Evolutionary conservation across 805 yeast species (phyloP).

Genomic region (Pichia phayaonensis): DNA sequence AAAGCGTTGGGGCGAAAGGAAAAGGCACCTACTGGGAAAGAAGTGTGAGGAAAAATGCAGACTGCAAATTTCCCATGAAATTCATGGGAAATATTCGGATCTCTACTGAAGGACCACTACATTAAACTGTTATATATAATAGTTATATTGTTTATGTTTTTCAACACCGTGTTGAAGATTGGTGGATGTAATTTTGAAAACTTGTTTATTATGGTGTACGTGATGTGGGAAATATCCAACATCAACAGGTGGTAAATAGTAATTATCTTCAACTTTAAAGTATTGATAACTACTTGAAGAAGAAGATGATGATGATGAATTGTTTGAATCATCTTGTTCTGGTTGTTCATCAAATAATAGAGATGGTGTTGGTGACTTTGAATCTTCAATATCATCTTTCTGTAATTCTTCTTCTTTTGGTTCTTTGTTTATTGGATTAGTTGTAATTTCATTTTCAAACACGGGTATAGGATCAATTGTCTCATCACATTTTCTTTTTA

Average conservation of each 20-base stretch:
- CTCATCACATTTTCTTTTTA: not conserved
- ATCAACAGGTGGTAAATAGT: slow-evolving; percentile 42
- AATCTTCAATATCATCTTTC: not conserved
- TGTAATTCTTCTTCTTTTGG: not conserved
- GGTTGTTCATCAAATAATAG: not conserved
- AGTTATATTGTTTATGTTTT: slow-evolving; percentile 8
- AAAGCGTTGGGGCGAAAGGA: not conserved
- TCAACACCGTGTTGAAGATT: not conserved
- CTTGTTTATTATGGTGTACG: slow-evolving; percentile 33
- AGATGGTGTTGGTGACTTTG: not conserved
- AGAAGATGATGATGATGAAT: not conserved
- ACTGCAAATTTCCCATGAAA: not conserved
- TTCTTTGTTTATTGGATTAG: not conserved
- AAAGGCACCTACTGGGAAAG: too few species aligned
- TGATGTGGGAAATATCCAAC: slow-evolving; percentile 43
- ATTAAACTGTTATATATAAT: slow-evolving; percentile 1
- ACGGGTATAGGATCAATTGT: not conserved
- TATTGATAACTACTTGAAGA: slow-evolving; percentile 32
- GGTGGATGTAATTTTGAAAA: slow-evolving; percentile 4
- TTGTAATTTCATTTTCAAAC: too few species aligned
- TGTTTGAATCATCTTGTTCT: not conserved
- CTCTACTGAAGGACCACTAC: too few species aligned
- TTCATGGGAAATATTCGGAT: not conserved
- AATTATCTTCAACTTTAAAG: slow-evolving; percentile 39
- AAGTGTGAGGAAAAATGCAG: not conserved